phyloP scores from a whole-genome alignment of 352 stramenopile genomes.

The Phytophthora sojae region DNA sequence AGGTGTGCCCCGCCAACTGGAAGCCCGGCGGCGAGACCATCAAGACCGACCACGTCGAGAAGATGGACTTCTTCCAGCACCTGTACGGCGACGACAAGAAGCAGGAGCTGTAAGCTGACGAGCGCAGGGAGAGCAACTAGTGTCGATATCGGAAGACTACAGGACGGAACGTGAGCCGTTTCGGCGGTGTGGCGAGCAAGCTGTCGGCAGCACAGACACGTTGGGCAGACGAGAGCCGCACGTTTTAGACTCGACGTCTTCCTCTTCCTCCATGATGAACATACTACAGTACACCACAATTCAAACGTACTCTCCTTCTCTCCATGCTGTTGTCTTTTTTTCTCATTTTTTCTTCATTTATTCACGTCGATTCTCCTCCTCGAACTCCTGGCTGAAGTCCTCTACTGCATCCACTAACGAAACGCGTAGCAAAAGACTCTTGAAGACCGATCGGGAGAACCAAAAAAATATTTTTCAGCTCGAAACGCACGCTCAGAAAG shows the following conservation, averaged over 20 bases:
- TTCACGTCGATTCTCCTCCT: conserved; percentile 27
- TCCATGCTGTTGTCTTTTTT: conserved; percentile 7
- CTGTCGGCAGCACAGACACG: not conserved
- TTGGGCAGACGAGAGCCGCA: not conserved
- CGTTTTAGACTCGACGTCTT: not conserved
- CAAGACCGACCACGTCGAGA: conserved; percentile 84
- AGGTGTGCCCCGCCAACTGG: conserved; percentile 90
- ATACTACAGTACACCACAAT: not conserved
- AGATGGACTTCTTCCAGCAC: conserved; percentile 88
- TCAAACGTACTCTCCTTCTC: conserved; percentile 1
- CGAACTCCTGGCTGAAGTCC: not conserved
- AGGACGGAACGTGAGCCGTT: not conserved
- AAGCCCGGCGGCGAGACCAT: conserved; percentile 85
- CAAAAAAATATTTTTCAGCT: conserved; percentile 37
- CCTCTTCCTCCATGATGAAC: not conserved
- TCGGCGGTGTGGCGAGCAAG: not conserved
- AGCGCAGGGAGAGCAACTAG: not conserved
- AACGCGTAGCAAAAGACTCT: conserved; percentile 15
- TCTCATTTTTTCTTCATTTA: conserved; percentile 35
- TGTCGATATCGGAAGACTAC: no score
- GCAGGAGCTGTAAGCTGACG: conserved; percentile 44
- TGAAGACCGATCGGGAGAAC: conserved; percentile 6
- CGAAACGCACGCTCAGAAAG: not conserved
- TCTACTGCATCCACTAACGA: conserved; percentile 8
- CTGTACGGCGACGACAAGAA: conserved; percentile 80